These are phyloP conservation scores for Escovopsis weberi DNA, from an alignment of 2,329 filamentous ascomycete species.

Conservation along the genomic window DNA sequence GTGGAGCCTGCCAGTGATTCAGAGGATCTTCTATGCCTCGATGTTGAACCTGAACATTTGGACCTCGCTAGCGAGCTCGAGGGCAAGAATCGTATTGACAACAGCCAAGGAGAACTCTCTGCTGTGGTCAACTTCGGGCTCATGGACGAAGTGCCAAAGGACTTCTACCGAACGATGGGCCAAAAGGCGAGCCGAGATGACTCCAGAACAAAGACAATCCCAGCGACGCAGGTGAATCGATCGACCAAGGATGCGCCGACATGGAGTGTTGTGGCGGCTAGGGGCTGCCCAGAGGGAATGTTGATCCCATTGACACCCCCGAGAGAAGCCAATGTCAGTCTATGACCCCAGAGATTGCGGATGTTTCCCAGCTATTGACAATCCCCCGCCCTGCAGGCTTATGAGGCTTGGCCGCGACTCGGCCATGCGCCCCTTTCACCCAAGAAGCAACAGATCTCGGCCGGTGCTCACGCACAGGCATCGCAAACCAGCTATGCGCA, in stretches of 20 bases:
- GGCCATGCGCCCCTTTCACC: not conserved
- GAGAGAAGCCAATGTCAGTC: not conserved
- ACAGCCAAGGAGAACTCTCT: not conserved
- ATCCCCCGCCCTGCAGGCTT: not conserved
- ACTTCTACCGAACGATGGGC: constrained; percentile 10
- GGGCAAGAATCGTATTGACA: not conserved
- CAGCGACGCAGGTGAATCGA: too few relatives aligned
- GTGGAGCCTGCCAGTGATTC: too few relatives aligned
- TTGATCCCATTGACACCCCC: not conserved
- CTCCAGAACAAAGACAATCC: not conserved
- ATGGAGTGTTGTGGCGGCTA: too few relatives aligned
- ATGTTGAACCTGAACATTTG: constrained; percentile 1
- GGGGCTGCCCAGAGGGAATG: not conserved
- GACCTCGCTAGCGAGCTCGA: too few relatives aligned
- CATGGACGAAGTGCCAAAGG: constrained; percentile 2
- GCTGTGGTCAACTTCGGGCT: constrained; percentile 6
- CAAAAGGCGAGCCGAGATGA: constrained; percentile 7
- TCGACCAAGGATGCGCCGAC: too few relatives aligned
- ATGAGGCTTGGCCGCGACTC: constrained; percentile 1
- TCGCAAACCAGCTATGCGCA: not conserved
- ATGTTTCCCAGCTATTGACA: not conserved
- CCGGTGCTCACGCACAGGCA: not conserved
- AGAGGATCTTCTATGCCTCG: not conserved
- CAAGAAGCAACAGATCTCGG: not conserved
- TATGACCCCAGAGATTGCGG: too few relatives aligned